Percentiles rank a stretch among this genome's conserved stretches.
These are phyloP conservation scores for Phytophthora macrochlamydospora DNA, from an alignment of 352 stramenopile genomes.

Conservation along the genomic window DNA sequence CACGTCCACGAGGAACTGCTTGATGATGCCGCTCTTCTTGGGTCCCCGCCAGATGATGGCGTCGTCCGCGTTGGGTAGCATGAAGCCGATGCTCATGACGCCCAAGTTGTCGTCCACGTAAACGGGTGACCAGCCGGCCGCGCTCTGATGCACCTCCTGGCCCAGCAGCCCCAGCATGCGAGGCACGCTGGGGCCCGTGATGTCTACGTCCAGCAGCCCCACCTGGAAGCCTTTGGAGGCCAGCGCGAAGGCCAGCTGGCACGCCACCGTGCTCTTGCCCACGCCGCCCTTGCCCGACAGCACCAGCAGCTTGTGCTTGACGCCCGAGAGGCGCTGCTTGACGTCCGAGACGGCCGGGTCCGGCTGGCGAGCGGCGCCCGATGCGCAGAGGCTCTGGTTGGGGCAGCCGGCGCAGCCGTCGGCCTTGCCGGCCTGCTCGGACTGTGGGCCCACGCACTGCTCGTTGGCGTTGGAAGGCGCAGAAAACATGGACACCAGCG, in stretches of 20 bases:
- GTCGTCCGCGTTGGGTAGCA: slow-evolving; percentile 97
- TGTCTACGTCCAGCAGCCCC: slow-evolving; percentile 99
- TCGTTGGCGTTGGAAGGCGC: slow-evolving; percentile 73
- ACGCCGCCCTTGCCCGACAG: slow-evolving; percentile 99
- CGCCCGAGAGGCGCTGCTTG: slow-evolving; percentile 66
- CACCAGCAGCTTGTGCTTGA: slow-evolving; percentile 99
- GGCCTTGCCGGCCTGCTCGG: slow-evolving; percentile 94
- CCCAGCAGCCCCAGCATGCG: slow-evolving; percentile 95
- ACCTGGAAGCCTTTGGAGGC: slow-evolving; percentile 93
- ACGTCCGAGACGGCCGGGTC: slow-evolving; percentile 92
- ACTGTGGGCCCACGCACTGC: slow-evolving; percentile 95
- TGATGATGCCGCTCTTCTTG: slow-evolving; percentile 99
- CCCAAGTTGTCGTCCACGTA: slow-evolving; percentile 98
- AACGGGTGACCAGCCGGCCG: slow-evolving; percentile 98
- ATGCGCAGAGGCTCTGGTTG: slow-evolving; percentile 96
- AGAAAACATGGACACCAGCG: slow-evolving; percentile 3
- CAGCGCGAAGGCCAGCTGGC: slow-evolving; percentile 97
- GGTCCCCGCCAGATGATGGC: slow-evolving; percentile 99
- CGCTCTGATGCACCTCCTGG: slow-evolving; percentile 97
- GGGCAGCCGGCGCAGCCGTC: slow-evolving; percentile 96
- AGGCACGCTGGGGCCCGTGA: slow-evolving; percentile 98
- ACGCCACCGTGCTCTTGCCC: slow-evolving; percentile 99
- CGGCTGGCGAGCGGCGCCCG: slow-evolving; percentile 85
- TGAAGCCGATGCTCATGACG: slow-evolving; percentile 99
- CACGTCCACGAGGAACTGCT: slow-evolving; percentile 99